phyloP scores from a whole-genome alignment of 2,329 filamentous ascomycete genomes.

The Fusarium scirpi region DNA sequence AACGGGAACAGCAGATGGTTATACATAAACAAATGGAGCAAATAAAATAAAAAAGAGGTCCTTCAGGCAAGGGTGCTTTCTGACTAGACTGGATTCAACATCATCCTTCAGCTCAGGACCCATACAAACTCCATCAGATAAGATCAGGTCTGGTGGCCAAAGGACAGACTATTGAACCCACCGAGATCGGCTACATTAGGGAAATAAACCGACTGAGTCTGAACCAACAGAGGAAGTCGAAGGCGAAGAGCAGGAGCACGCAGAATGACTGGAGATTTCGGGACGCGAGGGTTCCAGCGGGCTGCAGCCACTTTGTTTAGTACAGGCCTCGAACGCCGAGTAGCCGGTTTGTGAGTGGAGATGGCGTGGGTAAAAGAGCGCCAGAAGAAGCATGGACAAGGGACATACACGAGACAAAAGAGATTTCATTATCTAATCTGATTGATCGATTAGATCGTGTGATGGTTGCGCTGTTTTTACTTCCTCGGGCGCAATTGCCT shows the following conservation, averaged over 20 bases:
- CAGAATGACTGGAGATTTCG: constrained; percentile 10
- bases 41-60: constrained; percentile 18
- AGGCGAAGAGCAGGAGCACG: background rate
- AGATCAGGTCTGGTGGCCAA: constrained; percentile 37
- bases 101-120: constrained; percentile 3
- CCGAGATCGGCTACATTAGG: constrained; percentile 34
- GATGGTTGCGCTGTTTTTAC: constrained; percentile 1
- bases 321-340: constrained; percentile 36
- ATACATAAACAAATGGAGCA: constrained; percentile 10
- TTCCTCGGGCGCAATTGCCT: background rate
- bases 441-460: constrained; percentile 41
- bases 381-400: background rate
- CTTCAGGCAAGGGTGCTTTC: constrained; percentile 10
- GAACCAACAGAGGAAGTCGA: background rate
- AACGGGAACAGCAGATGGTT: constrained; percentile 1
- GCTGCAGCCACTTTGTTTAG: constrained; percentile 38
- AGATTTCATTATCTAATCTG: constrained; percentile 44
- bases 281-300: constrained; percentile 20
- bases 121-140: constrained; percentile 42
- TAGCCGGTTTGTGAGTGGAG: constrained; percentile 22
- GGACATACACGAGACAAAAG: background rate
- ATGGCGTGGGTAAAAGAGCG: background rate
- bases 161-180: constrained; percentile 5
- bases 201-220: background rate
- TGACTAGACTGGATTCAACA: constrained; percentile 11